Percentiles rank a stretch among this genome's conserved stretches.
Evolutionary conservation across 306 rosid species (phyloP).

Genomic region (Arachis hypogaea): DNA sequence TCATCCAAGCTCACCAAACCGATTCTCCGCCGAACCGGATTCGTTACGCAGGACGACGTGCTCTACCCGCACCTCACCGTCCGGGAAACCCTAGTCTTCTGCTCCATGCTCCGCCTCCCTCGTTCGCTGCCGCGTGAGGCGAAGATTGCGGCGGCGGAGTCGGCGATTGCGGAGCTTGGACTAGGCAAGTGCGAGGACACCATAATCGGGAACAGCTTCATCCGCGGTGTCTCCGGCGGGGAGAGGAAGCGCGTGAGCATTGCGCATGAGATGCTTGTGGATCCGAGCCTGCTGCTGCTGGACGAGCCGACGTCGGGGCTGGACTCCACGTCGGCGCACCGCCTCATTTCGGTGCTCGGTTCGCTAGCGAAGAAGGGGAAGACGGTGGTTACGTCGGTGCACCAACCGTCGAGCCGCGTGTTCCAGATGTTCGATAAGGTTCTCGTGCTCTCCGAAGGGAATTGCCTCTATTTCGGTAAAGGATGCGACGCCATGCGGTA

Average conservation of each 20-base stretch:
- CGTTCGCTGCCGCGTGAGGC: slow-evolving; percentile 32
- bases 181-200: slow-evolving; percentile 73
- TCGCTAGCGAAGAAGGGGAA: slow-evolving; percentile 75
- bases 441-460: slow-evolving; percentile 68
- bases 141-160: slow-evolving; percentile 60
- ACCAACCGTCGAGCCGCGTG: slow-evolving; percentile 91
- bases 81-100: slow-evolving; percentile 73
- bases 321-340: slow-evolving; percentile 86
- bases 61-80: slow-evolving; percentile 87
- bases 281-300: slow-evolving; percentile 67
- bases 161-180: slow-evolving; percentile 70
- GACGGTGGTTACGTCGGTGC: slow-evolving; percentile 79
- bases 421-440: slow-evolving; percentile 76
- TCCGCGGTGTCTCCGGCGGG: slow-evolving; percentile 89
- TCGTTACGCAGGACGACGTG: slow-evolving; percentile 81
- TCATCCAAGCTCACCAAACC: slow-evolving; percentile 48
- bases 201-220: slow-evolving; percentile 73
- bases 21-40: slow-evolving; percentile 67
- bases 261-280: slow-evolving; percentile 81
- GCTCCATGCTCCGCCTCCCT: slow-evolving; percentile 83
- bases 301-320: slow-evolving; percentile 94
- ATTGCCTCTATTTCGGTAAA: slow-evolving; percentile 68
- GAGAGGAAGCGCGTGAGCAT: slow-evolving; percentile 88
- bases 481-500: slow-evolving; percentile 66
- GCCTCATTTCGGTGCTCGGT: slow-evolving; percentile 55